phyloP scores from a whole-genome alignment of 2,329 filamentous ascomycete species.

The Endocalyx cinctus region DNA sequence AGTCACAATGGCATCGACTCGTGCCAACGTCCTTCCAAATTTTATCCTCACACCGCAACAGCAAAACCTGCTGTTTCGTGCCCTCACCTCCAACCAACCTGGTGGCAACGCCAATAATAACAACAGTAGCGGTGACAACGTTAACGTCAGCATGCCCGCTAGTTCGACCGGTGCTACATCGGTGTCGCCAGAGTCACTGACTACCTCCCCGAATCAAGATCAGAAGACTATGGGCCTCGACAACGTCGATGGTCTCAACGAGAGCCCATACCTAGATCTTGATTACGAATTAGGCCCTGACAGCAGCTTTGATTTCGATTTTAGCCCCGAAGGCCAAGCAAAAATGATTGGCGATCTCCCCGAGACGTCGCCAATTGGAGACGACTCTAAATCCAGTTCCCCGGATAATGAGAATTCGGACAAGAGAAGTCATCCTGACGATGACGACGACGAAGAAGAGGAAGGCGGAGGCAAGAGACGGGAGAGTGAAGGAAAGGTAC shows the following conservation, averaged over 20 bases:
- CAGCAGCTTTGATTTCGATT: constrained; percentile 71
- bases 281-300: constrained; percentile 72
- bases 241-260: constrained; percentile 52
- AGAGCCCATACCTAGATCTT: constrained; percentile 81
- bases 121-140: constrained; percentile 15
- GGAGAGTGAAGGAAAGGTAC: constrained; percentile 77
- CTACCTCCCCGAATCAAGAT: constrained; percentile 42
- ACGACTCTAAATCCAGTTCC: constrained; percentile 50
- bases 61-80: constrained; percentile 70
- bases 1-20: constrained; percentile 55
- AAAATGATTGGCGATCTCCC: constrained; percentile 76
- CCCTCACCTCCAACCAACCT: constrained; percentile 66
- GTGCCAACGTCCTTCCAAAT: constrained; percentile 41
- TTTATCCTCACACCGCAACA: constrained; percentile 72
- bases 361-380: constrained; percentile 34
- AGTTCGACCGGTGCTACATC: constrained; percentile 34
- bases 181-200: constrained; percentile 45
- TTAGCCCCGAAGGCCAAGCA: constrained; percentile 47
- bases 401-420: constrained; percentile 58
- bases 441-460: constrained; percentile 57
- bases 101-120: constrained; percentile 8
- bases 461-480: constrained; percentile 59
- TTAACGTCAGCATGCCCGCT: constrained; percentile 23
- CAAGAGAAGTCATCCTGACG: constrained; percentile 69
- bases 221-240: constrained; percentile 37